Evolutionary conservation across 1,139 yeast genomes (phyloP).

Genomic region (Saccharomyces hybrid): DNA sequence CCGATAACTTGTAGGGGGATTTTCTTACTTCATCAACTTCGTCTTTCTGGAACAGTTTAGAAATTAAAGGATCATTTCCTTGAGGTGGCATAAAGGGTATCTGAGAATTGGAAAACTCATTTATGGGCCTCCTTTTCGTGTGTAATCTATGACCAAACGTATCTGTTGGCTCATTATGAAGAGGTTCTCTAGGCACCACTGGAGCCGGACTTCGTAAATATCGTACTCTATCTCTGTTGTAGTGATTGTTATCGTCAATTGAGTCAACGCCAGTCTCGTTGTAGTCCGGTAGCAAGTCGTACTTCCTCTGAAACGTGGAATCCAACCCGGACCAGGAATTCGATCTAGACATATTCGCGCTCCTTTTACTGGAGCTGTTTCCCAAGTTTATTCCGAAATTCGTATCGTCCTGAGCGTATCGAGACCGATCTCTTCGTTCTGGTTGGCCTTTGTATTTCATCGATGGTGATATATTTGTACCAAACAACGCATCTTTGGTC

Average conservation of each 20-base stretch:
- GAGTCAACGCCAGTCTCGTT: slow-evolving; percentile 11
- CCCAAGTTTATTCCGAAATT: slow-evolving; percentile 11
- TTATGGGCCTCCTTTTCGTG: slow-evolving; percentile 2
- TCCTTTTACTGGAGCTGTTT: slow-evolving; percentile 2
- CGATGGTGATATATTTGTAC: slow-evolving; percentile 23
- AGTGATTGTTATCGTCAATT: slow-evolving; percentile 8
- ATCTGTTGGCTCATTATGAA: slow-evolving; percentile 17
- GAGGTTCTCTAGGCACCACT: slow-evolving; percentile 2
- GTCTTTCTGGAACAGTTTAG: slow-evolving; percentile 14
- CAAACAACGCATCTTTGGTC: slow-evolving; percentile 31
- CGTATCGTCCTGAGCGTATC: slow-evolving; percentile 24
- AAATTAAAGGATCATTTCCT: slow-evolving; percentile 16
- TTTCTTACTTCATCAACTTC: background rate
- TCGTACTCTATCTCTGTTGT: background rate
- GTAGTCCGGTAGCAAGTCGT: slow-evolving; percentile 17
- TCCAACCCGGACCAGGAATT: slow-evolving; percentile 24
- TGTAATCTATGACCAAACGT: slow-evolving; percentile 15
- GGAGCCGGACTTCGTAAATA: slow-evolving; percentile 2
- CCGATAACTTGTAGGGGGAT: slow-evolving; percentile 1
- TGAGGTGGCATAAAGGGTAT: background rate
- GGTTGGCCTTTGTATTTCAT: slow-evolving; percentile 18
- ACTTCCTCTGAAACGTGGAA: slow-evolving; percentile 19
- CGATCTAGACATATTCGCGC: slow-evolving; percentile 13
- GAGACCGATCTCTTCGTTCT: background rate
- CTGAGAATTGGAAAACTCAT: background rate